Evolutionary conservation across 108 stramenopile genomes (phyloP).

Genomic region (Nitzschia putrida): DNA sequence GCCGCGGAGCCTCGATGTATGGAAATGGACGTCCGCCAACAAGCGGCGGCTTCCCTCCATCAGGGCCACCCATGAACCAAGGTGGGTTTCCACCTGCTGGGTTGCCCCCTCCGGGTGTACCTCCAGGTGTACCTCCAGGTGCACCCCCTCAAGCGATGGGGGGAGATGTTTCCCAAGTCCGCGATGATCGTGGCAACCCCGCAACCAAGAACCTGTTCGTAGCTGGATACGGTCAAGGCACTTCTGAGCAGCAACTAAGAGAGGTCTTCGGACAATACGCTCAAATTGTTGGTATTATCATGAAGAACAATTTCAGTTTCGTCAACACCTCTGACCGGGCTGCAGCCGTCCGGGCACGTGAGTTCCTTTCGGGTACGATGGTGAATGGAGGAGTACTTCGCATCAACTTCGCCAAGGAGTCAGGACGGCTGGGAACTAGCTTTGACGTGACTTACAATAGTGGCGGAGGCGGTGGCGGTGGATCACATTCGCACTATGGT

Average conservation of each 20-base stretch:
- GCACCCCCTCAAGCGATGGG: conserved; percentile 3
- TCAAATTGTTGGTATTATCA: conserved; percentile 65
- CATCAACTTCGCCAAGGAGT: conserved; percentile 89
- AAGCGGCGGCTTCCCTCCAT: conserved; percentile 7
- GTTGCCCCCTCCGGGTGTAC: background rate
- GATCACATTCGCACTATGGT: conserved; percentile 18
- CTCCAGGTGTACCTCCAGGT: conserved; percentile 33
- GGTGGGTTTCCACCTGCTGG: conserved; percentile 5
- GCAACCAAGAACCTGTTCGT: conserved; percentile 88
- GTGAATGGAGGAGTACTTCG: conserved; percentile 76
- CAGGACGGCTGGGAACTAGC: conserved; percentile 80
- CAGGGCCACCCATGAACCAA: conserved; percentile 1
- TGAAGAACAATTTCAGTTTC: conserved; percentile 81
- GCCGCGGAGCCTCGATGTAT: conserved; percentile 27
- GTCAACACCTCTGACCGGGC: conserved; percentile 53
- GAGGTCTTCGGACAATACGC: conserved; percentile 64
- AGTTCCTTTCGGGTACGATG: conserved; percentile 59
- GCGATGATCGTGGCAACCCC: conserved; percentile 85
- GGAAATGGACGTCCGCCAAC: conserved; percentile 34
- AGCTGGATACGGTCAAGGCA: conserved; percentile 85
- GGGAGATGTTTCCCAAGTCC: conserved; percentile 34
- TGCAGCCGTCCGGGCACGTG: conserved; percentile 64
- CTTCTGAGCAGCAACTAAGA: conserved; percentile 69
- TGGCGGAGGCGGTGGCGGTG: conserved; percentile 22
- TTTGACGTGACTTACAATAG: conserved; percentile 74